phyloP scores from a whole-genome alignment of 2,329 filamentous ascomycete genomes.

The Nakataea oryzae region DNA sequence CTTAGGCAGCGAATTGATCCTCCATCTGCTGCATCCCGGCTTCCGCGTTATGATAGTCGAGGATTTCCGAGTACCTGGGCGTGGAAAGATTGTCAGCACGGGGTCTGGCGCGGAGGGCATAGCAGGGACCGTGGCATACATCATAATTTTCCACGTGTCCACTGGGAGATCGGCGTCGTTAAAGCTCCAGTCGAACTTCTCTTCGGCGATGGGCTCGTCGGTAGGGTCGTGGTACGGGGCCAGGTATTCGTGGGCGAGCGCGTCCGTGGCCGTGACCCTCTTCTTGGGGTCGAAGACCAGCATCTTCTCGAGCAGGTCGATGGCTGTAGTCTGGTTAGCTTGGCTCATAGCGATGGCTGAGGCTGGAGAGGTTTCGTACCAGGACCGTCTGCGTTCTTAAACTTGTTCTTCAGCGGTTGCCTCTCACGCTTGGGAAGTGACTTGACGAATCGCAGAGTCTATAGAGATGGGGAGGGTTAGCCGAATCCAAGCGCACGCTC shows the following conservation, averaged over 20 bases:
- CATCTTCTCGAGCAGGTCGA: constrained; percentile 92
- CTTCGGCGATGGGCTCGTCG: constrained; percentile 88
- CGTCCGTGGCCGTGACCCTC: constrained; percentile 78
- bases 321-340: constrained; percentile 41
- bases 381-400: constrained; percentile 83
- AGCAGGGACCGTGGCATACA: constrained; percentile 40
- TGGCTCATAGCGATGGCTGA: too few species aligned
- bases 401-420: constrained; percentile 77
- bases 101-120: background rate
- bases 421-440: constrained; percentile 91
- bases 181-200: constrained; percentile 99
- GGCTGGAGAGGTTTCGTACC: too few species aligned
- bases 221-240: constrained; percentile 94
- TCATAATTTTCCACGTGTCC: constrained; percentile 99
- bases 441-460: constrained; percentile 96
- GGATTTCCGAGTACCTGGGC: constrained; percentile 89
- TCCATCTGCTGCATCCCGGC: constrained; percentile 29
- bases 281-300: constrained; percentile 98
- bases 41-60: constrained; percentile 96
- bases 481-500: too few species aligned
- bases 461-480: background rate
- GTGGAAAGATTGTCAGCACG: background rate
- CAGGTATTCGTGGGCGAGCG: constrained; percentile 85
- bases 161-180: constrained; percentile 96
- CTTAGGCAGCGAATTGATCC: constrained; percentile 26